Percentiles rank a stretch among this genome's conserved stretches.
phyloP scores from a whole-genome alignment of 2,329 filamentous ascomycete species.

The Lojkania enalia region DNA sequence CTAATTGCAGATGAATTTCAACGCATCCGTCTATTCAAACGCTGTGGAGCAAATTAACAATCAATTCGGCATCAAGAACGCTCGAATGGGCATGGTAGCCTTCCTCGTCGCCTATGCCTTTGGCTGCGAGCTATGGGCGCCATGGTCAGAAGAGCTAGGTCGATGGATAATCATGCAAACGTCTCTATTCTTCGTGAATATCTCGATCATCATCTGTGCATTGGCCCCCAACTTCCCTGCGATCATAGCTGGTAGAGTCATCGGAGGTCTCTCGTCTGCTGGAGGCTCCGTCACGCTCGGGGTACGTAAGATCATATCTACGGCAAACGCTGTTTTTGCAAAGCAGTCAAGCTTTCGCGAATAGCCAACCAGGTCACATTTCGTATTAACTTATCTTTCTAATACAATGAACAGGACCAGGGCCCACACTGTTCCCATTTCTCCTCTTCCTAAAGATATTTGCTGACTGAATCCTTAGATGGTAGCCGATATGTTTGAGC shows the following conservation, averaged over 20 bases:
- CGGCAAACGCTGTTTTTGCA: too few relatives aligned
- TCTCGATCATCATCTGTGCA: constrained; percentile 66
- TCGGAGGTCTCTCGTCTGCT: constrained; percentile 53
- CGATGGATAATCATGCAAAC: constrained; percentile 74
- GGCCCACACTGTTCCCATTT: too few relatives aligned
- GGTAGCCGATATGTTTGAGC: constrained; percentile 61
- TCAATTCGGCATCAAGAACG: constrained; percentile 64
- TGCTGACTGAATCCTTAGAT: too few relatives aligned
- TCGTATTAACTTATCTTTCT: too few relatives aligned
- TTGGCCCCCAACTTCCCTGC: constrained; percentile 70
- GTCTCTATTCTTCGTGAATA: constrained; percentile 73
- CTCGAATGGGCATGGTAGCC: constrained; percentile 67
- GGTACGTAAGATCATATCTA: too few relatives aligned
- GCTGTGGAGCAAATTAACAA: constrained; percentile 56
- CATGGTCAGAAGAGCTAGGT: constrained; percentile 77
- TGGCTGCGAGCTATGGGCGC: constrained; percentile 65
- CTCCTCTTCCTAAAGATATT: too few relatives aligned
- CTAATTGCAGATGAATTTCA: constrained; percentile 54
- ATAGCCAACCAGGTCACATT: too few relatives aligned
- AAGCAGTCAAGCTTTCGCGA: too few relatives aligned
- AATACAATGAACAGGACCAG: too few relatives aligned
- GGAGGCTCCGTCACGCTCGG: constrained; percentile 59
- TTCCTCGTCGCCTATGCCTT: constrained; percentile 81
- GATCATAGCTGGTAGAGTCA: constrained; percentile 61
- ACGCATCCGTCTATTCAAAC: constrained; percentile 60